Evolutionary conservation across 805 yeast species (phyloP).

Genomic region (Tetrapisispora pingtungensis): DNA sequence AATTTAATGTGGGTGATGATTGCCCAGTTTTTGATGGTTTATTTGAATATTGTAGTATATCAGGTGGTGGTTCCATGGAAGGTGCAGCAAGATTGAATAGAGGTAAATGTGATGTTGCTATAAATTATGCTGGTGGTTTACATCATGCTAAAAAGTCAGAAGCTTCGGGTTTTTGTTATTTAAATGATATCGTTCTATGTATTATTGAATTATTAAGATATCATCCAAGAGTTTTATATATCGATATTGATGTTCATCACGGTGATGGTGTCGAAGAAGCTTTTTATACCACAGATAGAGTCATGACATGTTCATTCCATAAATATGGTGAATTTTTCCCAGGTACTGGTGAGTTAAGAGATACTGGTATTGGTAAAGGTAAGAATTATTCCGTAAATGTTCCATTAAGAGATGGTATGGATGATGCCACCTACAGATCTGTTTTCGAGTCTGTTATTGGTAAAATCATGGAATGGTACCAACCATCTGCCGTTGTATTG

Average conservation of each 20-base stretch:
- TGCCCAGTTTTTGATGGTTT: constrained; percentile 93
- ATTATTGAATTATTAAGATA: constrained; percentile 75
- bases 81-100: constrained; percentile 79
- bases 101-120: constrained; percentile 87
- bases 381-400: constrained; percentile 82
- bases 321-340: constrained; percentile 96
- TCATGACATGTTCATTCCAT: constrained; percentile 93
- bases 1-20: constrained; percentile 88
- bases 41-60: constrained; percentile 78
- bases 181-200: constrained; percentile 87
- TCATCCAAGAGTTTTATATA: constrained; percentile 86
- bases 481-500: constrained; percentile 87
- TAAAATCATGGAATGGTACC: constrained; percentile 83
- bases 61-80: constrained; percentile 90
- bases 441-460: constrained; percentile 77
- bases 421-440: constrained; percentile 73
- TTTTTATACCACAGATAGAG: constrained; percentile 87
- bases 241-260: constrained; percentile 92
- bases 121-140: constrained; percentile 93
- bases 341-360: constrained; percentile 90
- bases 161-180: constrained; percentile 92
- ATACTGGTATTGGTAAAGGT: constrained; percentile 81
- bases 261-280: constrained; percentile 99
- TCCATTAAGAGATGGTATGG: constrained; percentile 91
- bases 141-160: constrained; percentile 94